These are phyloP conservation scores for bread wheat (Triticum aestivum) DNA, from an alignment of 176 grass and related monocot genomes.

Conservation along the genomic window IWGSC_CS_RefSeq_v2.1 NC_057814.1:185629137-185629636, in stretches of 20 bases:
- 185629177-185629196: too few species aligned
- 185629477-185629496: slow-evolving; percentile 20
- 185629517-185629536: slow-evolving; percentile 32
- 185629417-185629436: background rate
- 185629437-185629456: slow-evolving; percentile 8
- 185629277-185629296: too few species aligned
- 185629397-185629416: background rate
- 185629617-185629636: background rate
- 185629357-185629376: too few species aligned
- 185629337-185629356: too few species aligned
- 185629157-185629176: too few species aligned
- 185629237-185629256: too few species aligned
- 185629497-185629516: background rate
- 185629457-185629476: background rate
- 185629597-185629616: background rate
- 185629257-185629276: too few species aligned
- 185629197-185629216: too few species aligned
- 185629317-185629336: too few species aligned
- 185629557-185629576: slow-evolving; percentile 14
- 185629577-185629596: slow-evolving; percentile 18
- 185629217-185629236: too few species aligned
- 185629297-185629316: too few species aligned
- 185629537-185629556: slow-evolving; percentile 62
- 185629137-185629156: too few species aligned
- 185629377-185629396: background rate